Conservation (phyloP, 202 grass and related monocot genomes). For the Zoysia matrella region DNA sequence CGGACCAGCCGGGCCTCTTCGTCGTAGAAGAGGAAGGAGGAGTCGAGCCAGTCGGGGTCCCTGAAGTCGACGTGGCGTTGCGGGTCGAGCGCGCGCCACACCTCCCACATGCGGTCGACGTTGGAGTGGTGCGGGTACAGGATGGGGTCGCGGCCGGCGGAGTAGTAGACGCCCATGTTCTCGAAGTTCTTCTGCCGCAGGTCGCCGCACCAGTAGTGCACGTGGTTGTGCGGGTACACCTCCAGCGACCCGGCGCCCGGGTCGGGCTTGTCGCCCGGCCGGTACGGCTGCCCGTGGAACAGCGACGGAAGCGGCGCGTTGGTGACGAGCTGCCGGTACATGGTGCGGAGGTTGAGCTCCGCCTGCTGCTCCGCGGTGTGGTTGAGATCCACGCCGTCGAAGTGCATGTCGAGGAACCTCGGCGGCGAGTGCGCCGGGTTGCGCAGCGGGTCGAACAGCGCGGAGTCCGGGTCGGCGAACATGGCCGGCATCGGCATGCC, state of each 20-base stretch:
- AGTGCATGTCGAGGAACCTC: too few species aligned
- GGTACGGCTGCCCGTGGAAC: constrained; percentile 63
- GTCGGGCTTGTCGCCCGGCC: constrained; percentile 43
- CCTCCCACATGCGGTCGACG: constrained; percentile 45
- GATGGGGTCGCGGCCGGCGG: constrained; percentile 30
- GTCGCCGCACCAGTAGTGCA: constrained; percentile 40
- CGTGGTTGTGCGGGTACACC: not conserved
- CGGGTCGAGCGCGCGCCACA: constrained; percentile 24
- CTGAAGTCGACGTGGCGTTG: constrained; percentile 36
- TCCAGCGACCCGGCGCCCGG: constrained; percentile 50
- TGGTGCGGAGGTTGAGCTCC: too few species aligned
- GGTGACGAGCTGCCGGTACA: constrained; percentile 46
- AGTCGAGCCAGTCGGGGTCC: constrained; percentile 57
- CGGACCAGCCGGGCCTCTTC: constrained; percentile 60
- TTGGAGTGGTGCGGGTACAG: constrained; percentile 39
- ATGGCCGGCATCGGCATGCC: constrained; percentile 43
- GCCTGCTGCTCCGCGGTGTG: too few species aligned
- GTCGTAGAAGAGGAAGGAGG: constrained; percentile 71
- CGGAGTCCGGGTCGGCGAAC: constrained; percentile 34
- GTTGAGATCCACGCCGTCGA: too few species aligned
- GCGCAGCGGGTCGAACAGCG: constrained; percentile 26
- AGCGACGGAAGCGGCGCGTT: constrained; percentile 42
- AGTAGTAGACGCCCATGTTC: constrained; percentile 51
- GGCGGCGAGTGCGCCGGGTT: constrained; percentile 36
- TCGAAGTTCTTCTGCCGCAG: not conserved